Base-by-base conservation (phyloP, 495 filamentous ascomycete species). In the Penicillium crystallinum region DNA sequence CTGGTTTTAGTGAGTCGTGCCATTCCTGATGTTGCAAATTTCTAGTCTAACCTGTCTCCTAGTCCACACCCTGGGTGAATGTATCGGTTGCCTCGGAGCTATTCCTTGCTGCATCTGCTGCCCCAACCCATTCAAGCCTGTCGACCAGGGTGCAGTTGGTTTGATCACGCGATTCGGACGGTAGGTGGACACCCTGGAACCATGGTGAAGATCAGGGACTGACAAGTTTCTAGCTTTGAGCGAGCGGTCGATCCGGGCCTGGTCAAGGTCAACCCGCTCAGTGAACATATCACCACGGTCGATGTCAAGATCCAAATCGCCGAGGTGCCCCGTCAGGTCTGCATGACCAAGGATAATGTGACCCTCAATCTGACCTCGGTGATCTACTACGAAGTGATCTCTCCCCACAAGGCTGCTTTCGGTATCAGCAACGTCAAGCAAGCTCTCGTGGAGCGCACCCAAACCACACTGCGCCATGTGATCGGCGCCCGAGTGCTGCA, bases 301-400 rank as follows among this genome's bases (percentile, higher is more conserved):
- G 93, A 99, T 68, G 93, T 99, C 69, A 97, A 97, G 82, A 97
- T 97, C 61, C 93, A 99, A 73, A 95, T 97, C 59, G 91, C 91
- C 67, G 90, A 99, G 78, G 93, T 98, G 6, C 93, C 93, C 6
- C 81, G 89, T 67, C 93, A 99, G 73, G 82, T 91, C 61, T 97
- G 92, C 80, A 99, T 99, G 91, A 99, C 95, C 69, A 97, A 96
- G 72, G 93, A 99, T 76, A 97, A 97, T 60, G 93, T 97, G 52
- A 95, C 86, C 21, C 80, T 98, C 38, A 83, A 92, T 62, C 80
- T 98, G 52, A 97, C 90, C 30, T 92, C 87, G 23, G 93, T 99
- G 56, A 99, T 99, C 77, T 99, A 99, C 80, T 99, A 99, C 77
- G 90, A 95, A 79, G 89, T 99, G 65, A 85, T 81, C 46, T 89